phyloP scores from a whole-genome alignment of 2,329 filamentous ascomycete genomes.

The Achaetomium macrosporum region DNA sequence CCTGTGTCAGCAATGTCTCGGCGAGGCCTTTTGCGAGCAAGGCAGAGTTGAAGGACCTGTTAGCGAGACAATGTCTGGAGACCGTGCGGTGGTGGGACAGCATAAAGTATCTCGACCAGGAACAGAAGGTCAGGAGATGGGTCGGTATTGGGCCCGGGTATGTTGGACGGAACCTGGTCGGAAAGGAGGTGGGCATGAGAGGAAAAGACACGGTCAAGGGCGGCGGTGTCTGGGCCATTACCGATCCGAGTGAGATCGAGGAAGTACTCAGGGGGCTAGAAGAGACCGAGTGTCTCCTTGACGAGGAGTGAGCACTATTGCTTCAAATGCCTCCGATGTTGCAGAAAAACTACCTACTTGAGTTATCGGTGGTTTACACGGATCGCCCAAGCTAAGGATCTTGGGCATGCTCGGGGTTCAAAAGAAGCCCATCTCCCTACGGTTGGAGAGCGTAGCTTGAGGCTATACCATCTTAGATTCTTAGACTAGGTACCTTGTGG shows the following conservation, averaged over 20 bases:
- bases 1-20: slow-evolving; percentile 81
- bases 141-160: slow-evolving; percentile 91
- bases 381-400: too few species aligned
- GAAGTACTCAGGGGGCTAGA: slow-evolving; percentile 60
- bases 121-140: slow-evolving; percentile 76
- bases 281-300: slow-evolving; percentile 51
- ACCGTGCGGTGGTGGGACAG: slow-evolving; percentile 94
- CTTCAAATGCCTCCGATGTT: not conserved
- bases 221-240: slow-evolving; percentile 89
- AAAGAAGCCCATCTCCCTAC: too few species aligned
- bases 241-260: slow-evolving; percentile 69
- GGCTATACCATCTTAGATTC: too few species aligned
- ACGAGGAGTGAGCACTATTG: slow-evolving; percentile 36
- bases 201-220: slow-evolving; percentile 74
- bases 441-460: too few species aligned
- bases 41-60: slow-evolving; percentile 68
- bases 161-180: slow-evolving; percentile 86
- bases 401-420: too few species aligned
- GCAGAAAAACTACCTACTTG: not conserved
- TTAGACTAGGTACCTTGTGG: too few species aligned
- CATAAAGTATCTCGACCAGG: slow-evolving; percentile 80
- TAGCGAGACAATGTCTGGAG: slow-evolving; percentile 79
- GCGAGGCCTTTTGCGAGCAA: slow-evolving; percentile 69
- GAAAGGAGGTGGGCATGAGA: slow-evolving; percentile 88
- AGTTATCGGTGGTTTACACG: too few species aligned